Base-by-base conservation (phyloP, 2,329 filamentous ascomycete genomes). In the Fonsecaea pedrosoi region DNA sequence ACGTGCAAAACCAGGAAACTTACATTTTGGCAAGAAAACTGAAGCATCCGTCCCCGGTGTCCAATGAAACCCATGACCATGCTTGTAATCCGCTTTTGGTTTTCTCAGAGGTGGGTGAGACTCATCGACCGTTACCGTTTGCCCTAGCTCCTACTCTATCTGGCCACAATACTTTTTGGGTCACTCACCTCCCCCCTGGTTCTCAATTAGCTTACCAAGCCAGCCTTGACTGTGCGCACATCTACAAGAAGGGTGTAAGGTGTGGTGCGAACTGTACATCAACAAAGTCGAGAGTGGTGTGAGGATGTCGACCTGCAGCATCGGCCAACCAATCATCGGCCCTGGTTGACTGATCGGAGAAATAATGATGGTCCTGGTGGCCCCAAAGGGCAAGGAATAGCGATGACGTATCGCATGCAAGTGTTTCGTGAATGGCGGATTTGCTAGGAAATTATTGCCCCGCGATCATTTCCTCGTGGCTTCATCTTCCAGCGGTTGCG, bases 231-330 rank as follows among this genome's bases (percentile, higher is more conserved):
- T 55, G 54, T 55, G 48, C 48, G 15, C 54, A 60, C 40, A 30
- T 60, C 9, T 32, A 32, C 30, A 32, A 32, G 30, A 5, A 32
- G 30, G 30, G 30, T 32, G 30, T 25, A 50, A 42, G 42, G 32
- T 3, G 18, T 42, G 35, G n/a, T 60, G 50, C 30, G 30, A 55
- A 37, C 21, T 15, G 8, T 60, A n/a, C 45, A 48, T 8, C 4
- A 45, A 18, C 30, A 60, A 37, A 37, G n/a, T 18, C 21, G n/a
- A 60, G 42, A 32, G 58, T 60, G 58, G 58, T 60, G 58, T 60
- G 58, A 60, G 58, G 21, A 30, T 48, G 12, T 60, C 42, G 40
- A 35, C 10, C n/a, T 34, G 40, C 18, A 30, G 30, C 38, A 3
- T 30, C n/a, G 35, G 13, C 21, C 58, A 18, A 18, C 55, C 55